These are phyloP conservation scores for Fusarium fracticaudum DNA, from an alignment of 2,329 filamentous ascomycete species.

Conservation along the genomic window DNA sequence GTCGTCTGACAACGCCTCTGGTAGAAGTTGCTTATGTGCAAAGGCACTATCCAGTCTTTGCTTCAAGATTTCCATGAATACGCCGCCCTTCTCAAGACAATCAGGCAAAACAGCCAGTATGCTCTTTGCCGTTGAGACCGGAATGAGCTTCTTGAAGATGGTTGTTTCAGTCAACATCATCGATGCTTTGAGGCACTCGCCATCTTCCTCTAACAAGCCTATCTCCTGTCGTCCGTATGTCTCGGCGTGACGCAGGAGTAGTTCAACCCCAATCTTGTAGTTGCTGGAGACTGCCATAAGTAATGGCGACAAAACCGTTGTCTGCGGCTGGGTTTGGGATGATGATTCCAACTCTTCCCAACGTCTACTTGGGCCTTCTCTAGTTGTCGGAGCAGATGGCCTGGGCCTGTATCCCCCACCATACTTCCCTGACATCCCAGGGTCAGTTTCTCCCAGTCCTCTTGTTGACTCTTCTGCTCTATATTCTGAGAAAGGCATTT, in stretches of 20 bases:
- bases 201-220: accelerated
- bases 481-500: neutral
- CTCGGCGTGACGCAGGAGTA: neutral
- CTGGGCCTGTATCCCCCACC: accelerated
- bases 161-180: accelerated
- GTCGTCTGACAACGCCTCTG: accelerated
- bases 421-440: neutral
- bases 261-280: neutral
- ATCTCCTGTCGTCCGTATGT: neutral
- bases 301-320: neutral
- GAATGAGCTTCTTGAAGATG: neutral
- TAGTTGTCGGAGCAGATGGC: accelerated
- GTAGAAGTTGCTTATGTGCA: neutral
- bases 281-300: neutral
- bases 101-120: neutral
- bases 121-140: neutral
- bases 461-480: neutral
- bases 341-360: neutral
- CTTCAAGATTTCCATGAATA: accelerated
- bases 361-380: neutral
- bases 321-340: neutral
- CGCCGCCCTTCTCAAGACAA: accelerated
- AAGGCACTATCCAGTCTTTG: neutral
- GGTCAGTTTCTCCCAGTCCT: accelerated
- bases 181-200: neutral